Base-by-base conservation (phyloP, 1,284 basidiomycete genomes). In the Cryptococcus hybrid region DNA sequence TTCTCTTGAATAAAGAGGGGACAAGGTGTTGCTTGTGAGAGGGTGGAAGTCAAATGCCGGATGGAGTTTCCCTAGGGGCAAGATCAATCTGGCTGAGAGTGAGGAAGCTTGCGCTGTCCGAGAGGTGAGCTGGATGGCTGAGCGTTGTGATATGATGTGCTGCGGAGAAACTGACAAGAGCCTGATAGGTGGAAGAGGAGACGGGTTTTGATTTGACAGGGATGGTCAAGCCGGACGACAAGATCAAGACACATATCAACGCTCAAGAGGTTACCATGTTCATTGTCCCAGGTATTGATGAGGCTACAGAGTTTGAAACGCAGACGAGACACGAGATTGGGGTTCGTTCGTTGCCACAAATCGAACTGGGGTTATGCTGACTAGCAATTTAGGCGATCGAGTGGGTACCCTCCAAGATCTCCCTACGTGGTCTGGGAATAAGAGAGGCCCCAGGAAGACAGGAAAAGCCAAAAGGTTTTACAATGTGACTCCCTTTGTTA, bases 61-160 rank as follows among this genome's bases (percentile, higher is more conserved):
- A 4, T 99, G 96, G 96, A 90, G 92, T 35, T 99, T 99, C 77
- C 96, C 96, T 1, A 92, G 96, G 75, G 96, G 96, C 52, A 99
- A 99, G 80, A 99, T 99, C 77, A 99, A 99, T 70, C 88, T 95
- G 75, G 84, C 88, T 61, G 93, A 98, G 78, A 85, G 87, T 45
- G 84, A 88, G 64, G 82, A 86, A 63, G 84, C 84, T 65, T 96
- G 94, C 78, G 94, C 94, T 5, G 83, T 90, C 58, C 85, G 94
- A 72, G 94, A 98, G 82, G 93, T 94, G 63, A 59, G 82, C 70
- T 3, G 30, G 30, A 4, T 30, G 30, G 30, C 3, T 30, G 30
- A 4, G 30, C 3, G 30, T 30, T 30, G 30, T 4, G 3, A 30
- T 30, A 4, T 2, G 8, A 11, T 35, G 8, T 24, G 48, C 35